Base-by-base conservation (phyloP, 1,284 basidiomycete genomes). In the Tilletia caries region DNA sequence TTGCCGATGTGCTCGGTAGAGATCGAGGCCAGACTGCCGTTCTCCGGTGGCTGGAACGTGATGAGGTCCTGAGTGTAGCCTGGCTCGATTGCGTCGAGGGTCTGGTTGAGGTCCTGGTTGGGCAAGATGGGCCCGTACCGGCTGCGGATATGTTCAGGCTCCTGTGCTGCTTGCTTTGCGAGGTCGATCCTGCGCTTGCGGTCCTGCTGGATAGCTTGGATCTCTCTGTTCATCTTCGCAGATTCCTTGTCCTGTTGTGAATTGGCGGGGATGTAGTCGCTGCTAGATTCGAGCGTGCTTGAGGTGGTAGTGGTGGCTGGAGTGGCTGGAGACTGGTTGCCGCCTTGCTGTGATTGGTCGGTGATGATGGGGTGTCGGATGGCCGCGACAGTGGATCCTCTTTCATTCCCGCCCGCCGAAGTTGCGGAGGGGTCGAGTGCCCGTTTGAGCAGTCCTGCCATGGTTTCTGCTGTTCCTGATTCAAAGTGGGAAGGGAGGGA, bases 1-100 rank as follows among this genome's bases (percentile, higher is more conserved):
- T 75, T 73, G 52, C 75, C 71, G 48, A 71, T 70, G 46, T 71
- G 33, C 18, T 70, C 64, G 41, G 77, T 73, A 34, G 73, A 41
- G 32, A 67, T 20, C 6, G 54, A 58, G 10, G 29, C 54, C 10
- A 58, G 54, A 15, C 29, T 33, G n/a, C 23, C n/a, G 20, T 50
- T n/a, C 1, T 50, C 20, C 6, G 12, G 12, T n/a, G n/a, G 20
- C 10, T 58, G n/a, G 54, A 58, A 25, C 5, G 23, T 4, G 54
- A 33, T 32, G 25, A 58, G 29, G 20, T 20, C 23, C n/a, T 20
- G 20, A 8, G 29, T 33, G 29, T 58, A 25, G 4, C 12, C 2
- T 20, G 23, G 23, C 10, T 20, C 23, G 25, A 58, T 58, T 8
- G 48, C 10, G 48, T 50, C 20, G n/a, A 50, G 25, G 8, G 18